Conservation (phyloP, 768 basidiomycete genomes). For the Tylopilus plumbeoviolaceoides region DNA sequence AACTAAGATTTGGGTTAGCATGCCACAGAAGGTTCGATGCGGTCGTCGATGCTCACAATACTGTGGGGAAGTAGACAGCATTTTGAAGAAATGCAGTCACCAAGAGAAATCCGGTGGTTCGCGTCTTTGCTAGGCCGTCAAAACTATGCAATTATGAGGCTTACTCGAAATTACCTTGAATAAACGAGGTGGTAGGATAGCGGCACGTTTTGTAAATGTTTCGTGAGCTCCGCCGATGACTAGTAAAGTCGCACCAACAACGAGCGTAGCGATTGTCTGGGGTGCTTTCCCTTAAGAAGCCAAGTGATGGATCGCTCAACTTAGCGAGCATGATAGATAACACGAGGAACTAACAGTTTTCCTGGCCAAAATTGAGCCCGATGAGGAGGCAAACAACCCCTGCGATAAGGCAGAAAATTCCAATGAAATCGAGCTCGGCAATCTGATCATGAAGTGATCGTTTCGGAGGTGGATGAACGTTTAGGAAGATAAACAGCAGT, state of each 20-base stretch:
- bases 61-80: constrained; percentile 50
- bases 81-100: constrained; percentile 59
- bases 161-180: constrained; percentile 47
- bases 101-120: constrained; percentile 61
- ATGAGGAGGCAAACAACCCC: constrained; percentile 64
- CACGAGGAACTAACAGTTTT: constrained; percentile 46
- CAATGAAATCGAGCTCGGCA: constrained; percentile 65
- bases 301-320: neutral
- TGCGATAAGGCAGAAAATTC: constrained; percentile 55
- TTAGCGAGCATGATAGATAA: neutral
- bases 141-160: neutral
- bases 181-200: constrained; percentile 71
- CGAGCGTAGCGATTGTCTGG: constrained; percentile 53
- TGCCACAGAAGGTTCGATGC: neutral
- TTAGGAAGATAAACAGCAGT: constrained; percentile 67
- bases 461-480: constrained; percentile 65
- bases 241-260: constrained; percentile 50
- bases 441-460: constrained; percentile 54
- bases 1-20: constrained; percentile 26
- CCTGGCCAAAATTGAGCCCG: constrained; percentile 68
- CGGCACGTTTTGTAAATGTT: constrained; percentile 53
- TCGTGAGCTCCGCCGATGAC: constrained; percentile 54
- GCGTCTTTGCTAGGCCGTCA: constrained; percentile 41
- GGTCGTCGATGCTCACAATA: constrained; percentile 15
- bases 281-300: constrained; percentile 46